Evolutionary conservation across 371 early-diverging fungal genomes (phyloP).

Genomic region (Blakeslea trispora): DNA sequence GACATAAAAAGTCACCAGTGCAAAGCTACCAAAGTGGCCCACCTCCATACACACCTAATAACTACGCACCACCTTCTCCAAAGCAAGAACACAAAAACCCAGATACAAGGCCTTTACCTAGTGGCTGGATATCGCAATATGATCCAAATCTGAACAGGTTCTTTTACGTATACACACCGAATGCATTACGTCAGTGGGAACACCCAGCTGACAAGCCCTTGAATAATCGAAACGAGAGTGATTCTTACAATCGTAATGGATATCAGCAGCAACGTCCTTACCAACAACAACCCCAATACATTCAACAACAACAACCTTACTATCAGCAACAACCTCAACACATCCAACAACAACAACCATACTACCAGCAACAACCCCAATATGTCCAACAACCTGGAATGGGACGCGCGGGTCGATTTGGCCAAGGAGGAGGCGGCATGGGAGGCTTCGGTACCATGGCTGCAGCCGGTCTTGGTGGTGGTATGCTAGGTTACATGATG

Average conservation of each 20-base stretch:
- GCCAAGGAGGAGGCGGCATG: slow-evolving; percentile 24
- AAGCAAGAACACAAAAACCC: slow-evolving; percentile 35
- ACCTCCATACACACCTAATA: slow-evolving; percentile 23
- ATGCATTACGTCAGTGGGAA: slow-evolving; percentile 51
- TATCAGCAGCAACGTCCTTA: slow-evolving; percentile 27
- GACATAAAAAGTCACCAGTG: slow-evolving; percentile 20
- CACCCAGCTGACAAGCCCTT: slow-evolving; percentile 45
- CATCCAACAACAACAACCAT: slow-evolving; percentile 14
- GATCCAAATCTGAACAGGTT: slow-evolving; percentile 40
- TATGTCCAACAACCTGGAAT: slow-evolving; percentile 7
- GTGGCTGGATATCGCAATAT: slow-evolving; percentile 50
- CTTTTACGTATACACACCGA: slow-evolving; percentile 54
- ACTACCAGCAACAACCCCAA: slow-evolving; percentile 11
- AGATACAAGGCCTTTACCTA: slow-evolving; percentile 35
- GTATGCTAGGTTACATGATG: slow-evolving; percentile 37
- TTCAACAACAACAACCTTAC: slow-evolving; percentile 25
- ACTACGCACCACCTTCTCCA: slow-evolving; percentile 43
- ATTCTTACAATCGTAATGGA: slow-evolving; percentile 20
- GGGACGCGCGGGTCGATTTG: slow-evolving; percentile 15
- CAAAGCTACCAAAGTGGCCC: slow-evolving; percentile 22
- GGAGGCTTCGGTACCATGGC: slow-evolving; percentile 30
- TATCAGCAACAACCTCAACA: slow-evolving; percentile 11
- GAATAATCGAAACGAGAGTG: slow-evolving; percentile 20
- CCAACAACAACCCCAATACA: slow-evolving; percentile 27
- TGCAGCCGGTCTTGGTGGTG: slow-evolving; percentile 42